Base-by-base conservation (phyloP, 2,329 filamentous ascomycete genomes). In the Aspergillus oerlinghausenensis region DNA sequence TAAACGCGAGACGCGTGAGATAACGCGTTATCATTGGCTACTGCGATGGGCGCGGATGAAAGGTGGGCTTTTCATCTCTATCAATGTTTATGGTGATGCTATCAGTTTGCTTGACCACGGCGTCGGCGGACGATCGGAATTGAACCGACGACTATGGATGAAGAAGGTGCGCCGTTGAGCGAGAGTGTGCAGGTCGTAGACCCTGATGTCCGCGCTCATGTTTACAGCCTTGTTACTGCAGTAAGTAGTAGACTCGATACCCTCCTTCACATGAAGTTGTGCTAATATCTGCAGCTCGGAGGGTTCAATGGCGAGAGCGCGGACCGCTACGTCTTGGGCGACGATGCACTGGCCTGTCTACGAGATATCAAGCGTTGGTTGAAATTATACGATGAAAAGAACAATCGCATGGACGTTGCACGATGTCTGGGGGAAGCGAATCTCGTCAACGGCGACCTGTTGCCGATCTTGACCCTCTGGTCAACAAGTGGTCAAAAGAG, bases 341-440 rank as follows among this genome's bases (percentile, higher is more conserved):
- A 97, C 74, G 93, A 97, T 70, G 93, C 92, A 11, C 80, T 96
- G 58, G 90, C 94, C 56, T 94, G 92, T 68, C 80, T 99, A 56
- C 92, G 93, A 60, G 94, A 99, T 75, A 82, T 99, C 54, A 93
- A 94, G 70, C 88, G 88, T 84, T 99, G 94, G 94, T 83, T 99
- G 64, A 92, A 91, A 65, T 85, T 96, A 61, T 94, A 94, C 80
- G 92, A 97, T 73, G 90, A 96, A 71, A 95, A 95, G 72, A 86
- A 88, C 62, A 95, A 96, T 71, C 88, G 93, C 63, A 88, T 96
- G 81, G 94, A 99, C 70, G 94, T 99, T 58, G 92, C 93, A 59
- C 84, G 94, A 75, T 97, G 92, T 72, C 81, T 97, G 64, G 88
- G 91, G 68, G 92, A 97, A 73, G 89, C 92, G 48, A 97, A 97